A percentile compares a stretch with the other conserved stretches of the same genome.
These are phyloP conservation scores for Apiospora hydei DNA, from an alignment of 2,329 filamentous ascomycete species.

Conservation along the genomic window DNA sequence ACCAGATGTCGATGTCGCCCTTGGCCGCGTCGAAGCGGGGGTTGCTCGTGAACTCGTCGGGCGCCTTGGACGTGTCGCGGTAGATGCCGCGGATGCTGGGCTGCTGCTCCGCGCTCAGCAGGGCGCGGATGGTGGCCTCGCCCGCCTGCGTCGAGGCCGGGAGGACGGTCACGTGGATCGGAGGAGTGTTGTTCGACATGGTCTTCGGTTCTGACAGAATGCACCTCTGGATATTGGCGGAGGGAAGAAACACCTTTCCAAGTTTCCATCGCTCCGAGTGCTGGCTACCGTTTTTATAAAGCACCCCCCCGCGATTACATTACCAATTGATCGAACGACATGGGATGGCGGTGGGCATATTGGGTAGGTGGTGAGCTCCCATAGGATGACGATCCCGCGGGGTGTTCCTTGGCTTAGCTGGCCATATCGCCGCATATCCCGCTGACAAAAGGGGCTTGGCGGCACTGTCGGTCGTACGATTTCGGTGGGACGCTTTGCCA, in stretches of 20 bases:
- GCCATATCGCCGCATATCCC: neutral
- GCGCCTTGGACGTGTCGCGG: conserved; percentile 39
- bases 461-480: neutral
- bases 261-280: neutral
- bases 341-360: conserved; percentile 15
- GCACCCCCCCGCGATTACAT: neutral
- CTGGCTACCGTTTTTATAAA: neutral
- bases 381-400: conserved; percentile 7
- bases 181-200: neutral
- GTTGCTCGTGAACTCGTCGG: conserved; percentile 38
- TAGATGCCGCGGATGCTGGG: conserved; percentile 41
- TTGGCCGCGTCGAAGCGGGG: conserved; percentile 40
- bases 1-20: conserved; percentile 41
- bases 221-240: neutral
- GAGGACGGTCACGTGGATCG: conserved; percentile 40
- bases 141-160: conserved; percentile 46
- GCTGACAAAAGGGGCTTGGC: neutral
- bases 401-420: neutral
- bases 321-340: neutral
- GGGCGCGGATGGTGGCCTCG: conserved; percentile 38
- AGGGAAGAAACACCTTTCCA: neutral
- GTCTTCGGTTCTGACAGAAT: neutral
- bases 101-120: conserved; percentile 34
- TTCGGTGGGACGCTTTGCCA: neutral
- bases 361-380: neutral